Base-by-base conservation (phyloP, 2,329 filamentous ascomycete species). In the Claviceps monticola region DNA sequence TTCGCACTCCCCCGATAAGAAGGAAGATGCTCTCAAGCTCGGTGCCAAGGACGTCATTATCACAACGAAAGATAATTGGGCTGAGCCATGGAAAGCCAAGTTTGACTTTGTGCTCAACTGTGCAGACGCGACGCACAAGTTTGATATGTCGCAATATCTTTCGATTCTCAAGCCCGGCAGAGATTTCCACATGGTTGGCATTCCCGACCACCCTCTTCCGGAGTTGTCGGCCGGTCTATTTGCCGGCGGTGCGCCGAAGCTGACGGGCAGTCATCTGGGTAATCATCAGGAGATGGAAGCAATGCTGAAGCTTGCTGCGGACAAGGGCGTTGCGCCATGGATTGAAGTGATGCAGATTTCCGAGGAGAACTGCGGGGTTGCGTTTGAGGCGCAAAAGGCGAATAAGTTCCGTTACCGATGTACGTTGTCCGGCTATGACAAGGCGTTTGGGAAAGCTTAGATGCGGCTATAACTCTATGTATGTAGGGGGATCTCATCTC, bases 371-470 rank as follows among this genome's bases (percentile, higher is more conserved):
- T 82, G 84, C 62, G 81, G 81, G 65, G 75, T 88, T 69, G 85
- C 80, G 0, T 77, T 88, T 17, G 74, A 82, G 64, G 74, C 82
- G 56, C 77, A 90, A 49, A 79, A 84, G 61, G 79, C 79, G 56
- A 84, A 84, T 58, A 78, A 86, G 63, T 82, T 89, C 14, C 75
- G 75, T 37, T 91, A 87, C 64, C 74, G 86, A 42, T 83, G 87
- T 60, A 86, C 84, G 0, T 65, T 90, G 60, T 80, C 78, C 13
- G 78, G 78, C 9, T 86, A 76, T 59, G 79, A 86, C 59, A 80
- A 84, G 71, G 78, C 71, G 0, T 87, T 86, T 54, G 37, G 43
- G 9, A 46, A 17, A 21, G 34, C 51, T 2, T 48, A 51, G 38
- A 5, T 13, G 14, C 1, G 16, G n/a, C 3, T 17, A 41, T 9